These are phyloP conservation scores for Phytophthora gonapodyides DNA, from an alignment of 352 stramenopile genomes.

Conservation along the genomic window DNA sequence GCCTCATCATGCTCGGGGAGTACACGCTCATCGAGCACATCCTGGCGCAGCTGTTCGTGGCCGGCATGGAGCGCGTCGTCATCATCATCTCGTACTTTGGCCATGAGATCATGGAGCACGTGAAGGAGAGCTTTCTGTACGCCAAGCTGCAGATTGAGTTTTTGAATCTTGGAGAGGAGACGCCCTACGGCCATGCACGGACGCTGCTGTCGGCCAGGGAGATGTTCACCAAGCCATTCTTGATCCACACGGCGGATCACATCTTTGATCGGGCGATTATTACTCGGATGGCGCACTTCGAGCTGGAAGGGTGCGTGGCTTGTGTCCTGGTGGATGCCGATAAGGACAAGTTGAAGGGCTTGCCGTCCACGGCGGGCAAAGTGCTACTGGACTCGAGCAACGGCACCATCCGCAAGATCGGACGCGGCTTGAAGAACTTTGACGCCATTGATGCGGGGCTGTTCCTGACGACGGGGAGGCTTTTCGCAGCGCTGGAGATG, in stretches of 20 bases:
- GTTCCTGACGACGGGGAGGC: conserved; percentile 67
- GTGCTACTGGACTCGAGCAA: conserved; percentile 54
- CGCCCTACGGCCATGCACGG: conserved; percentile 70
- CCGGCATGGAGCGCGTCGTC: conserved; percentile 82
- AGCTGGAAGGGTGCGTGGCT: conserved; percentile 70
- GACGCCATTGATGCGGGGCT: conserved; percentile 80
- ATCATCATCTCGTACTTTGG: conserved; percentile 86
- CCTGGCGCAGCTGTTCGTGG: conserved; percentile 79
- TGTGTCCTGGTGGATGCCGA: conserved; percentile 81
- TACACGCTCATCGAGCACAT: conserved; percentile 86
- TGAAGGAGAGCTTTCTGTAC: conserved; percentile 78
- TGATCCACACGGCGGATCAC: conserved; percentile 88
- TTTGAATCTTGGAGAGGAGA: conserved; percentile 81
- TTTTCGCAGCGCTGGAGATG: conserved; percentile 86
- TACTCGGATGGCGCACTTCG: conserved; percentile 65
- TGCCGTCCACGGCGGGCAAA: conserved; percentile 73
- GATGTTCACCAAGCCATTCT: conserved; percentile 81
- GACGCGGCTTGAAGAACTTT: conserved; percentile 68
- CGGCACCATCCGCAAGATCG: conserved; percentile 68
- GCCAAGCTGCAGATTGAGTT: conserved; percentile 85
- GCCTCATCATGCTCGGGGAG: conserved; percentile 71
- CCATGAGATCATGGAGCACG: conserved; percentile 79
- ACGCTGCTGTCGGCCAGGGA: conserved; percentile 75
- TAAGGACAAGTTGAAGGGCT: conserved; percentile 54
- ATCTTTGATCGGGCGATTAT: conserved; percentile 85